A percentile compares a stretch with the other conserved stretches of the same genome.
Evolutionary conservation across 441 rosid species (phyloP).

Genomic region (Erysimum pusillum): DNA sequence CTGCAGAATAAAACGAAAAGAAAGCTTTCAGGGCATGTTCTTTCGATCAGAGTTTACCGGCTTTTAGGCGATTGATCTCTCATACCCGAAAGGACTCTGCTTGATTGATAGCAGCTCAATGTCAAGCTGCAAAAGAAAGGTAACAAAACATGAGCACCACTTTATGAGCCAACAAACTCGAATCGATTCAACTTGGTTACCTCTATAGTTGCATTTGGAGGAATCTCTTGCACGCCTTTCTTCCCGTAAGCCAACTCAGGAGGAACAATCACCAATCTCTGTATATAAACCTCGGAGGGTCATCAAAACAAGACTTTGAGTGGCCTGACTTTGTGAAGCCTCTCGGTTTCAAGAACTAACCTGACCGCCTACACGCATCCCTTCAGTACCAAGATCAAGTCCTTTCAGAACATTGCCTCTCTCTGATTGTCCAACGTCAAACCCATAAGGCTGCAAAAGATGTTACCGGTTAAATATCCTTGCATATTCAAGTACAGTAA

Average conservation of each 20-base stretch:
- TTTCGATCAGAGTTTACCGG: not conserved
- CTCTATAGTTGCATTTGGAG: conserved; percentile 82
- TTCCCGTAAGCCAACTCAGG: conserved; percentile 87
- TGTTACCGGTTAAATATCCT: not conserved
- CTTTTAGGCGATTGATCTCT: conserved; percentile 1
- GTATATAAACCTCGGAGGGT: conserved; percentile 23
- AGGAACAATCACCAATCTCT: conserved; percentile 86
- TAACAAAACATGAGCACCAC: conserved; percentile 16
- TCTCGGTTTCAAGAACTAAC: conserved; percentile 49
- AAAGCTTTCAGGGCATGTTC: conserved; percentile 4
- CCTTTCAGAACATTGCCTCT: conserved; percentile 88
- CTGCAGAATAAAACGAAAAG: conserved; percentile 50
- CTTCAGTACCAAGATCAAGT: conserved; percentile 87
- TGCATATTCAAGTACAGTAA: conserved; percentile 7
- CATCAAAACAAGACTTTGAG: conserved; percentile 19
- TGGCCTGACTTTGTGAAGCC: conserved; percentile 1
- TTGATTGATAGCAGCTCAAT: conserved; percentile 91
- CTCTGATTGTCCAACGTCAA: conserved; percentile 95
- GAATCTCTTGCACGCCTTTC: conserved; percentile 81
- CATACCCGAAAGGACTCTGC: conserved; percentile 92
- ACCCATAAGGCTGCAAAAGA: conserved; percentile 85
- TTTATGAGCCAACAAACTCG: not conserved
- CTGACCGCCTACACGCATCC: conserved; percentile 95
- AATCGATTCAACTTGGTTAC: conserved; percentile 41
- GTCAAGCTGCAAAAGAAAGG: conserved; percentile 68